Evolutionary conservation across 2,329 filamentous ascomycete species (phyloP).

Genomic region (Neonectria neomacrospora): DNA sequence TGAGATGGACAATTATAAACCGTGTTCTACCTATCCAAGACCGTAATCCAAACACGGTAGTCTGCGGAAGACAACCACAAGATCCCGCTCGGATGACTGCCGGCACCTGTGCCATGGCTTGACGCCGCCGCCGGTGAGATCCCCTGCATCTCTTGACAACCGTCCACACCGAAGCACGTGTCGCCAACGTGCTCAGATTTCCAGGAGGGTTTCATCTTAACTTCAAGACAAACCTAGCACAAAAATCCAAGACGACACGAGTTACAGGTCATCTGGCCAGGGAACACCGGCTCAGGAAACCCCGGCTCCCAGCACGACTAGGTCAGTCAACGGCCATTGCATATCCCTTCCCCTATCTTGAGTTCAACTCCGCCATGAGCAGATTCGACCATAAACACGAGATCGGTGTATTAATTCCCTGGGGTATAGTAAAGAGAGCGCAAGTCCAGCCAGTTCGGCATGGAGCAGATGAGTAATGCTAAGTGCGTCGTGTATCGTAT

Average conservation of each 20-base stretch:
- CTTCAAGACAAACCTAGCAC: not conserved
- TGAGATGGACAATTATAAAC: not conserved
- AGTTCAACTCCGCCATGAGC: not conserved
- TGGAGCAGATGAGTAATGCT: constrained; percentile 5
- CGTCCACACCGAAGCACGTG: constrained; percentile 8
- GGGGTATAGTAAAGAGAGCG: constrained; percentile 16
- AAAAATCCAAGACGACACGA: not conserved
- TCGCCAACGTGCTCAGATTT: not conserved
- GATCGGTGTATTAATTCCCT: not conserved
- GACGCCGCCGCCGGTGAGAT: not conserved
- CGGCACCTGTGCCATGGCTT: not conserved
- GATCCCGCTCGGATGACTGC: not conserved
- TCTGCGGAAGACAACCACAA: not conserved
- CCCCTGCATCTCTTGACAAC: not conserved
- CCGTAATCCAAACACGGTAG: not conserved
- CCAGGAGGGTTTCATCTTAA: not conserved
- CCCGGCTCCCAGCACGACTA: not conserved
- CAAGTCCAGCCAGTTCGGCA: constrained; percentile 12
- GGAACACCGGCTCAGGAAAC: not conserved
- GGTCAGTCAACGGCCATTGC: not conserved
- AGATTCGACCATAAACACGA: not conserved
- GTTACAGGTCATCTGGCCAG: not conserved
- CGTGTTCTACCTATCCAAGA: not conserved
- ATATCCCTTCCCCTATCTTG: not conserved
- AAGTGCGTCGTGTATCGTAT: constrained; percentile 14